Percentiles rank a stretch among this genome's conserved stretches.
These are phyloP conservation scores for Aspergillus panamensis DNA, from an alignment of 495 filamentous ascomycete species.

Conservation along the genomic window DNA sequence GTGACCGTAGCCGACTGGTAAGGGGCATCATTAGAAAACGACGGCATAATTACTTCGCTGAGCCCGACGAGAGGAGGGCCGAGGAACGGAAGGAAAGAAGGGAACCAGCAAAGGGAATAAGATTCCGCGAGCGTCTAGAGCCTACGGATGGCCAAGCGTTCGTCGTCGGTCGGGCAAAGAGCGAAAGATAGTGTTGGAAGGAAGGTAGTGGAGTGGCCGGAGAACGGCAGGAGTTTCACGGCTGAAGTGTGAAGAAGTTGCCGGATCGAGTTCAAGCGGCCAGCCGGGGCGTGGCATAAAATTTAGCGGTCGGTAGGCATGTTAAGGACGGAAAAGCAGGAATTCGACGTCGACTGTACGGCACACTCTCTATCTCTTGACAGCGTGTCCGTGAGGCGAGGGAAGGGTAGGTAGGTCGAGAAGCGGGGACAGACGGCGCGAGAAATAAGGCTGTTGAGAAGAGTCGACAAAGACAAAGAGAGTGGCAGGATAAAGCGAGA, in stretches of 20 bases:
- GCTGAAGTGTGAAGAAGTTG: slow-evolving; percentile 6
- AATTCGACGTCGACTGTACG: slow-evolving; percentile 13
- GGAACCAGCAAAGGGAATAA: not conserved
- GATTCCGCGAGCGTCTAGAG: not conserved
- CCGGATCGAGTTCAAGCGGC: slow-evolving; percentile 17
- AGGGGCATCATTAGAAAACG: slow-evolving; percentile 39
- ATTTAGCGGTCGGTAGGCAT: slow-evolving; percentile 29
- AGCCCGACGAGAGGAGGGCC: not conserved
- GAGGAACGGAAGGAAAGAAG: not conserved
- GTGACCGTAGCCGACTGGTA: slow-evolving; percentile 34
- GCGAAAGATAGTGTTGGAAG: slow-evolving; percentile 12
- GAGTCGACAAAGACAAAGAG: slow-evolving; percentile 4
- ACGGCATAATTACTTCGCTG: slow-evolving; percentile 35
- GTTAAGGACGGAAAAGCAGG: slow-evolving; percentile 15
- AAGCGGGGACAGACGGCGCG: slow-evolving; percentile 6
- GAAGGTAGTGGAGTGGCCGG: slow-evolving; percentile 13
- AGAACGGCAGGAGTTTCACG: slow-evolving; percentile 10
- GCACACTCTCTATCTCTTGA: slow-evolving; percentile 2
- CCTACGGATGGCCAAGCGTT: slow-evolving; percentile 1
- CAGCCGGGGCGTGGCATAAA: slow-evolving; percentile 28
- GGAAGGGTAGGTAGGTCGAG: not conserved
- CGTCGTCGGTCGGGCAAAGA: slow-evolving; percentile 1
- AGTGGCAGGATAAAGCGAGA: slow-evolving; percentile 14
- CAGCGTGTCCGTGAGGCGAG: slow-evolving; percentile 11
- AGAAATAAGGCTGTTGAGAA: slow-evolving; percentile 11